Percentiles rank a stretch among this genome's conserved stretches.
These are phyloP conservation scores for Cyclotella sp. DNA, from an alignment of 108 stramenopile genomes.

Conservation along the genomic window DNA sequence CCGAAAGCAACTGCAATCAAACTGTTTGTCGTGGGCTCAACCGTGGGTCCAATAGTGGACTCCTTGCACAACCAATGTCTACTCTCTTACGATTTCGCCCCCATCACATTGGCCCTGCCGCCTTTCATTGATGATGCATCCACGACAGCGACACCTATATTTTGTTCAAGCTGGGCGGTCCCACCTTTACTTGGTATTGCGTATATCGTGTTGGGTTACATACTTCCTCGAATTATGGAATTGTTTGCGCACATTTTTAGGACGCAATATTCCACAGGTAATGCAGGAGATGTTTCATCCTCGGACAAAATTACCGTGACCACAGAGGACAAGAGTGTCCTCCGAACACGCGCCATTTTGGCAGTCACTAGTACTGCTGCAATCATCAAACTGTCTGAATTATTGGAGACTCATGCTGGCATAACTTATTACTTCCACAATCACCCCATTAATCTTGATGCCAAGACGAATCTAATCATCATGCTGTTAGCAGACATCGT, in stretches of 20 bases:
- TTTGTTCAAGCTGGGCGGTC: conserved; percentile 76
- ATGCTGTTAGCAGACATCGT: conserved; percentile 59
- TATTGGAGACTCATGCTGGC: conserved; percentile 59
- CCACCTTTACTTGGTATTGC: conserved; percentile 85
- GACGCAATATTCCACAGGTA: background rate
- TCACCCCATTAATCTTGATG: conserved; percentile 13
- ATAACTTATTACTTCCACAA: conserved; percentile 3
- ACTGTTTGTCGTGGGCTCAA: conserved; percentile 65
- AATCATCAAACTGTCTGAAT: conserved; percentile 83
- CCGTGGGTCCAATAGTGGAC: conserved; percentile 79
- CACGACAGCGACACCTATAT: conserved; percentile 26
- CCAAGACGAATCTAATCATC: conserved; percentile 48
- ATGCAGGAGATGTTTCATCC: background rate
- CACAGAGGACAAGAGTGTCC: conserved; percentile 17
- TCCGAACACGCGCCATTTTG: conserved; percentile 55
- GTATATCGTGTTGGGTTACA: conserved; percentile 78
- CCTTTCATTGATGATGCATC: background rate
- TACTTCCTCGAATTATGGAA: conserved; percentile 63
- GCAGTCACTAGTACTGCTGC: conserved; percentile 77
- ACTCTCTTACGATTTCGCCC: conserved; percentile 65
- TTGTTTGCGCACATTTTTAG: background rate
- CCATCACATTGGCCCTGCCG: conserved; percentile 54
- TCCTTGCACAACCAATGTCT: conserved; percentile 88
- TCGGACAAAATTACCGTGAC: background rate
- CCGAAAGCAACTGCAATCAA: conserved; percentile 39